Conservation (phyloP, 306 rosid genomes). For the Citrullus colocynthis region DNA sequence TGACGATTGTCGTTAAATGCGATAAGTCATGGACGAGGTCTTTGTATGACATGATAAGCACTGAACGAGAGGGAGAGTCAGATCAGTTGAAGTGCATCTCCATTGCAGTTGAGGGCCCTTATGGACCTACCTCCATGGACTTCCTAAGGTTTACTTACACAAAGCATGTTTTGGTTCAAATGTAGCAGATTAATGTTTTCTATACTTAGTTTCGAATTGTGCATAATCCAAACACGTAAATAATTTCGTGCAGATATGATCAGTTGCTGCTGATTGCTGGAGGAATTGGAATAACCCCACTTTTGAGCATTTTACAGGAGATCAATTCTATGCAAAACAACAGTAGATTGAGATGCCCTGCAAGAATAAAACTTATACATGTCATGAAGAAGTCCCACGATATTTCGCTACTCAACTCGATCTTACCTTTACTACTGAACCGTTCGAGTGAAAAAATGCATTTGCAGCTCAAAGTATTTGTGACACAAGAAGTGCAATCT, state of each 20-base stretch:
- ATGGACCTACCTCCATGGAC: conserved; percentile 64
- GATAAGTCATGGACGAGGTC: conserved; percentile 80
- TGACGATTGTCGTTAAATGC: conserved; percentile 56
- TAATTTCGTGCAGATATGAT: conserved; percentile 55
- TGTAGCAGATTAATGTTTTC: not conserved
- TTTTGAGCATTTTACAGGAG: conserved; percentile 74
- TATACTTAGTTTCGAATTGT: not conserved
- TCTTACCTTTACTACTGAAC: conserved; percentile 39
- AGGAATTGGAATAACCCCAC: conserved; percentile 84
- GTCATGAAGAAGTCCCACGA: conserved; percentile 53
- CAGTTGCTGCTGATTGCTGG: conserved; percentile 63
- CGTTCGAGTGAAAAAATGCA: conserved; percentile 25
- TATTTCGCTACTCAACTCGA: conserved; percentile 42
- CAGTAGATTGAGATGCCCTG: conserved; percentile 22
- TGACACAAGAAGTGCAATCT: conserved; percentile 57
- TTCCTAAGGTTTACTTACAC: conserved; percentile 37
- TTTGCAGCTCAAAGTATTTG: conserved; percentile 46
- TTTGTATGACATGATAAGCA: conserved; percentile 42
- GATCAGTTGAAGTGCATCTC: conserved; percentile 37
- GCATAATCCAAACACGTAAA: not conserved
- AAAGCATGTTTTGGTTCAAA: not conserved
- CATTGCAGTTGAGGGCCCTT: conserved; percentile 84
- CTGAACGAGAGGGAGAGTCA: conserved; percentile 27
- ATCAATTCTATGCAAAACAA: conserved; percentile 23
- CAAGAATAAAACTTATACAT: conserved; percentile 47